A percentile compares a stretch with the other conserved stretches of the same genome.
Conservation (phyloP, 495 filamentous ascomycete species). For the Bryoglossum gracile region DNA sequence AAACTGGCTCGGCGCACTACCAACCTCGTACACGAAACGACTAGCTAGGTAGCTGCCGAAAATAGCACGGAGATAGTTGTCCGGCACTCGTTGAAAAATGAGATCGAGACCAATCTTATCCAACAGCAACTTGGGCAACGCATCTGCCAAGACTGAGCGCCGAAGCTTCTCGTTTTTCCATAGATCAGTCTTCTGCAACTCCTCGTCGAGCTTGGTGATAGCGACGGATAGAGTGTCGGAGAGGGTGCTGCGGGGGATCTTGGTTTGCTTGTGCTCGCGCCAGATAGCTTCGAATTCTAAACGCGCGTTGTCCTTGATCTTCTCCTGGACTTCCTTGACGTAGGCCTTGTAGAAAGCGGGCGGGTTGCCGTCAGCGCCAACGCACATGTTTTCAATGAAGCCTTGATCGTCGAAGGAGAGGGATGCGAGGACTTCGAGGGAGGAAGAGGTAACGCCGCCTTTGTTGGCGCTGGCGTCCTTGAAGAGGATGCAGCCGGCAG, state of each 20-base stretch:
- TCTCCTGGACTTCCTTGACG: slow-evolving; percentile 82
- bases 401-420: slow-evolving; percentile 85
- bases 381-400: slow-evolving; percentile 92
- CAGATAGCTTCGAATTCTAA: slow-evolving; percentile 98
- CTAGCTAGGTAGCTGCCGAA: slow-evolving; percentile 94
- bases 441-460: slow-evolving; percentile 97
- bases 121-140: slow-evolving; percentile 75
- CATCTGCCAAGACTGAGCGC: slow-evolving; percentile 71
- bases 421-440: slow-evolving; percentile 88
- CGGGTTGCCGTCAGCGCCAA: slow-evolving; percentile 64
- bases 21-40: slow-evolving; percentile 91
- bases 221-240: slow-evolving; percentile 83
- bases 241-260: slow-evolving; percentile 69
- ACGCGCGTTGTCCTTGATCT: slow-evolving; percentile 79
- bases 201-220: slow-evolving; percentile 91
- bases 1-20: slow-evolving; percentile 89
- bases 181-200: slow-evolving; percentile 84
- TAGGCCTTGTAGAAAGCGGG: slow-evolving; percentile 90
- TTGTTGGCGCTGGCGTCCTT: slow-evolving; percentile 99
- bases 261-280: slow-evolving; percentile 81
- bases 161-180: slow-evolving; percentile 81
- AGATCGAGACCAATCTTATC: slow-evolving; percentile 85
- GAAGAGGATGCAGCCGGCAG: slow-evolving; percentile 87
- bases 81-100: slow-evolving; percentile 79
- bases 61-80: slow-evolving; percentile 87